Evolutionary conservation across 768 basidiomycete species (phyloP), one percentile per base, ranked within the genome.

Genomic region (Boletus bicolor): DNA sequence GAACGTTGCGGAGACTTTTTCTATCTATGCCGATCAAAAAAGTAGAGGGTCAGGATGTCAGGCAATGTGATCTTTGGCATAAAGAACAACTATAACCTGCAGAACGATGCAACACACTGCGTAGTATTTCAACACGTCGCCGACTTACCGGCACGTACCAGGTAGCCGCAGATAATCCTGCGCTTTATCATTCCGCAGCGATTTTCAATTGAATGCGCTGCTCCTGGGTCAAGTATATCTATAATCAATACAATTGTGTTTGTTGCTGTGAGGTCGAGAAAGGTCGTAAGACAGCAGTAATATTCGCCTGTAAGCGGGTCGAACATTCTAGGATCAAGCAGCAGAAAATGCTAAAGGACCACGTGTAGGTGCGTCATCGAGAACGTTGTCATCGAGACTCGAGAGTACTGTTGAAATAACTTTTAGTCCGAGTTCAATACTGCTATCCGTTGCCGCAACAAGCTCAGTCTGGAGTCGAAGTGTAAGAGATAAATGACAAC

Each of bases 401-500:
- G 45, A 12, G 12, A 5, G n/a, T 34, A 24, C n/a, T n/a, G 44
- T 49, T 15, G 28, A 21, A 50, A 34, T 19, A 32, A 42, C 15
- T 11, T 50, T 21, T 6, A n/a, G 17, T n/a, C 28, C 14, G n/a
- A 46, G 44, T 26, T 43, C 39, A 17, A 55, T 26, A 30, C 32
- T 14, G 32, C 41, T 19, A 35, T 15, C 8, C 34, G 19, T 53
- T n/a, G 34, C 51, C n/a, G 30, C n/a, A 24, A 30, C 34, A 58
- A 44, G 28, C 32, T 42, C 50, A 9, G 42, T 47, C 60, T 57
- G 53, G 47, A 58, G 51, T 53, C 24, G 44, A 49, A 37, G 28
- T 24, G 46, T 51, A 49, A 54, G 46, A 55, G 36, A 51, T 49
- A 49, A 57, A 49, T 26, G 42, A 24, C 52, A 44, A 49, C 60